Conservation (phyloP, 208 protist species). For the Entamoeba invadens region DNA sequence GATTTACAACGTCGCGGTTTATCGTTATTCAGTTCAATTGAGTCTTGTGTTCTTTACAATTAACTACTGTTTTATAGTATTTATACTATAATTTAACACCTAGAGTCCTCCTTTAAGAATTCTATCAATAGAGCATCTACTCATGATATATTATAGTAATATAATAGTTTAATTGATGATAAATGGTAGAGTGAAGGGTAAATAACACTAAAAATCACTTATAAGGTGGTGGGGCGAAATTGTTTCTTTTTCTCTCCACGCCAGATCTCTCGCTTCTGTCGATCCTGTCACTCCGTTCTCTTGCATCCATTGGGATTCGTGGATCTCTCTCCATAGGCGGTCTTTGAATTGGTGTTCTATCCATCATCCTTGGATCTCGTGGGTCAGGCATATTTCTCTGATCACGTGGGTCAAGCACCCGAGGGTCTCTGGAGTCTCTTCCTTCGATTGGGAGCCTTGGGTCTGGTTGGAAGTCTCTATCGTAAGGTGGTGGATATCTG, state of each 20-base stretch:
- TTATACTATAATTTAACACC: too few relatives aligned
- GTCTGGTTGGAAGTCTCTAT: neutral
- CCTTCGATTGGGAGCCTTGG: neutral
- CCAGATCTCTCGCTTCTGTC: neutral
- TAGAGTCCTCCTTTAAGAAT: too few relatives aligned
- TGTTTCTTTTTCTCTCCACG: neutral
- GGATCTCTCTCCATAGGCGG: neutral
- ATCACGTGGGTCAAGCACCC: neutral
- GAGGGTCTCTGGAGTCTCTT: neutral
- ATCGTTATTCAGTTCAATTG: neutral
- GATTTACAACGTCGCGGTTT: neutral
- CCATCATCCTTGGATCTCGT: neutral
- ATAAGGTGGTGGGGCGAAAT: too few relatives aligned
- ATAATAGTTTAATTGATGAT: too few relatives aligned
- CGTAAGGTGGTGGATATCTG: neutral
- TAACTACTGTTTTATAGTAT: too few relatives aligned
- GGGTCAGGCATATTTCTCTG: neutral
- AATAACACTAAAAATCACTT: too few relatives aligned
- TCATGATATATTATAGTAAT: too few relatives aligned
- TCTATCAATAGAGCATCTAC: too few relatives aligned
- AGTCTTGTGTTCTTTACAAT: too few relatives aligned
- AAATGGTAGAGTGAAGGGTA: too few relatives aligned
- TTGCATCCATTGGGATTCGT: neutral
- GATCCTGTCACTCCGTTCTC: neutral
- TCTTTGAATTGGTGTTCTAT: neutral